Evolutionary conservation across 2,329 filamentous ascomycete species (phyloP), one percentile per base, ranked within the genome.

Genomic region (Macrophomina tecta): DNA sequence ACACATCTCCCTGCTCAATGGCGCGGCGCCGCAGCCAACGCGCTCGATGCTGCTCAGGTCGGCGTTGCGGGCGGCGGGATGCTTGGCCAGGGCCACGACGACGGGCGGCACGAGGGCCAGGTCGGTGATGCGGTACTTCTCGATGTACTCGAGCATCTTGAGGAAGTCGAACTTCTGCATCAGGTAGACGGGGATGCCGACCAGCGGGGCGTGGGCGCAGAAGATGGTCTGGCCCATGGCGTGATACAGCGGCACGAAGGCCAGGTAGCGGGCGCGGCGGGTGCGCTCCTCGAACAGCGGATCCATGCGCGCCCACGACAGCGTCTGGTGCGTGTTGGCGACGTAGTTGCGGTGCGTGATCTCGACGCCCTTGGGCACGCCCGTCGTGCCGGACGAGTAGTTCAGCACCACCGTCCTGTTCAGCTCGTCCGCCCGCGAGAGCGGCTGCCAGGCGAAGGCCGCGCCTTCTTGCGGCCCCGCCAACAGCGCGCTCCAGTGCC

Each of bases 291-390:
- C 78, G 70, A 83, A 84, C 1, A 87, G 82, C 0, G 83, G 80
- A n/a, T 84, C 75, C 30, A 84, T 75, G 11, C 78, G 71, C 2
- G 75, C 71, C 28, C 87, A 76, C 69, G 82, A 79, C n/a, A 84
- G 81, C 16, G 87, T 85, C 68, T 91, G 88, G 14, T 81, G 72
- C 70, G 87, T 85, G 74, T 94, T 94, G 69, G 91, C 85, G 51
- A 93, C 86, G 73, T 92, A 91, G 71, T 92, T 91, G 68, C 83
- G 82, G 77, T 96, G 92, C n/a, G 89, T 88, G 70, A 95, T 90
- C 78, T 91, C 88, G 14, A 95, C 92, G 11, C 93, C 93, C 76
- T 96, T 96, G 9, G 92, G 91, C 4, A 93, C 84, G 6, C 93
- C 92, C 0, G 93, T 96, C 1, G 91, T 94, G 11, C 92, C 88